phyloP scores from a whole-genome alignment of 352 stramenopile genomes.

The Globisporangium okanoganense region DNA sequence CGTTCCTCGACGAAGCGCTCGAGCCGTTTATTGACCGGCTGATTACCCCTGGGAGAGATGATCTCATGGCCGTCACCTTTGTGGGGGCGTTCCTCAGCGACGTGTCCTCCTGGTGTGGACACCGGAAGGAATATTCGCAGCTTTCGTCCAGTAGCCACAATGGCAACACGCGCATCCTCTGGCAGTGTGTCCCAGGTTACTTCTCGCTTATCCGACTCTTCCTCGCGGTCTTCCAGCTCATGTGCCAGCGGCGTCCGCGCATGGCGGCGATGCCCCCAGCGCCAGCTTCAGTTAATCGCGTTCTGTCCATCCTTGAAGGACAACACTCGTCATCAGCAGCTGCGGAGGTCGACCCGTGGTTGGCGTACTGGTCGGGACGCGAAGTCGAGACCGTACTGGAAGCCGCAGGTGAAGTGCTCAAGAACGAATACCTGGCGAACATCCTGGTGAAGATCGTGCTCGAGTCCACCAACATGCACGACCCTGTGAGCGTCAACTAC shows the following conservation, averaged over 20 bases:
- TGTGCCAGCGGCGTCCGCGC: constrained; percentile 66
- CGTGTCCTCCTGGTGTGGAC: constrained; percentile 53
- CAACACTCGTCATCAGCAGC: constrained; percentile 8
- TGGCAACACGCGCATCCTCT: constrained; percentile 33
- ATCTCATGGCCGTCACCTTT: constrained; percentile 65
- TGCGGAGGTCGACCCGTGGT: constrained; percentile 48
- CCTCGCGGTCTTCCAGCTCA: constrained; percentile 64
- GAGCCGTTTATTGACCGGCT: constrained; percentile 57
- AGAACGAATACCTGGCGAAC: constrained; percentile 66
- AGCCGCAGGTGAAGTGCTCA: constrained; percentile 51
- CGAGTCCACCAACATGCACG: constrained; percentile 80
- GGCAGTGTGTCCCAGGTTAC: constrained; percentile 80
- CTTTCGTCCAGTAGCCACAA: background rate
- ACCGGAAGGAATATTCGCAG: constrained; percentile 22
- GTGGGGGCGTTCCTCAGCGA: constrained; percentile 64
- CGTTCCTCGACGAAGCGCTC: constrained; percentile 42
- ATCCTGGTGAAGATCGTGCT: constrained; percentile 78
- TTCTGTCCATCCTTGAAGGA: constrained; percentile 58
- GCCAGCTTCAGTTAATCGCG: constrained; percentile 33
- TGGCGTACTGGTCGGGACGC: constrained; percentile 67
- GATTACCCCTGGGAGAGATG: constrained; percentile 46
- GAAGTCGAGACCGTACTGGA: constrained; percentile 59
- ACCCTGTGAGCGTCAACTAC: constrained; percentile 81
- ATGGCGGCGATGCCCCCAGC: constrained; percentile 28
- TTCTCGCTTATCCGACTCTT: constrained; percentile 66